Percentiles rank a stretch among this genome's conserved stretches.
phyloP scores from a whole-genome alignment of 1,284 basidiomycete species.

The Phylloboletellus chloephorus region DNA sequence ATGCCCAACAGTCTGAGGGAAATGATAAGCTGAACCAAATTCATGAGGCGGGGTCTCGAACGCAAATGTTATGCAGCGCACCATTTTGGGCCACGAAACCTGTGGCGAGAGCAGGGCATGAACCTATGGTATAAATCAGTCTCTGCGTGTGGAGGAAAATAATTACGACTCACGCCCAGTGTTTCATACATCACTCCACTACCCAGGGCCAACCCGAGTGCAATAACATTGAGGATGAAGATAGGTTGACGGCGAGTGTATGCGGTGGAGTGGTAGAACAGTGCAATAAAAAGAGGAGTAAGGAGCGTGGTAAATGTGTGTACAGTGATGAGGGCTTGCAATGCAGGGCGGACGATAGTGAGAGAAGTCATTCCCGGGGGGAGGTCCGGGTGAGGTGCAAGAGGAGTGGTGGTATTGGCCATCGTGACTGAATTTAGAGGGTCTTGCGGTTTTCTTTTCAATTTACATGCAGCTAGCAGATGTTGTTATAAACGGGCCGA shows the following conservation, averaged over 20 bases:
- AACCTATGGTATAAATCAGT: conserved; percentile 17
- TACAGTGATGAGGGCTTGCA: conserved; percentile 22
- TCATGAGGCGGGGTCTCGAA: neutral
- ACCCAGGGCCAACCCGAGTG: no score
- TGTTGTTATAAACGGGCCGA: no score
- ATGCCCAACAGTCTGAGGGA: conserved; percentile 28
- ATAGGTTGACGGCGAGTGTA: conserved; percentile 22
- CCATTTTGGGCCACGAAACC: conserved; percentile 18
- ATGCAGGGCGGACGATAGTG: no score
- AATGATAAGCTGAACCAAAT: conserved; percentile 13
- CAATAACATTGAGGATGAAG: conserved; percentile 33
- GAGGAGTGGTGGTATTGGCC: no score
- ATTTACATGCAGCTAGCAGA: no score
- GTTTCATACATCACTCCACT: no score
- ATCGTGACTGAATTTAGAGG: no score
- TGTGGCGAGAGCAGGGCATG: conserved; percentile 21
- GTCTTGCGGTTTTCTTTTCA: no score
- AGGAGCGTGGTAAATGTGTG: conserved; percentile 29
- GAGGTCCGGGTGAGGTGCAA: no score
- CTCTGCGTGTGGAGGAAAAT: no score
- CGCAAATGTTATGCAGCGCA: conserved; percentile 2
- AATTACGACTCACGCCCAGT: no score
- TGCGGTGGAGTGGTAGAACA: conserved; percentile 30
- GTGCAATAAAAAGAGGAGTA: conserved; percentile 27
- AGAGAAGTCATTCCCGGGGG: no score